A percentile compares a stretch with the other conserved stretches of the same genome.
These are phyloP conservation scores for Cryptococcus sp. DNA, from an alignment of 1,284 basidiomycete species.

Conservation along the genomic window DNA sequence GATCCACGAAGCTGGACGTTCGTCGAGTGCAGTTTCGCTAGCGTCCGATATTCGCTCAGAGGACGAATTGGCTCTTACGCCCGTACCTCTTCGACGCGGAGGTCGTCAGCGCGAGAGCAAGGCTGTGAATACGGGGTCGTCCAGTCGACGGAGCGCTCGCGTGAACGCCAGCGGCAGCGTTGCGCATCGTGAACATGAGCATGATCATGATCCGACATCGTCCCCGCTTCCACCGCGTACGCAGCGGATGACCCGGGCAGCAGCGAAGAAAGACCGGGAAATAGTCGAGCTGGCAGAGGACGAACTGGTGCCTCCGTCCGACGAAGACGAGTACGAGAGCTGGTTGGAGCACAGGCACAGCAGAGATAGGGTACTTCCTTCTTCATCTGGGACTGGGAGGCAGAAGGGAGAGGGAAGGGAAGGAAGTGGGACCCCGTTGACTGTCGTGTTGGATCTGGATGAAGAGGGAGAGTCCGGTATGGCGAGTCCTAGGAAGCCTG, in stretches of 20 bases:
- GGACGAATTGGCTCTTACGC: no score
- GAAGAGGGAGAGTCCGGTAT: neutral
- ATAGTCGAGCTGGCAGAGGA: constrained; percentile 5
- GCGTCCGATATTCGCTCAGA: no score
- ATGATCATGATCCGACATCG: neutral
- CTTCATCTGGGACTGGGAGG: neutral
- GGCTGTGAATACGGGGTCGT: no score
- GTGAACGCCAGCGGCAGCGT: no score
- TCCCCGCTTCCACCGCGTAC: neutral
- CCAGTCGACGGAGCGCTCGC: no score
- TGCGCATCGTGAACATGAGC: no score
- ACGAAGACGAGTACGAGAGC: constrained; percentile 46
- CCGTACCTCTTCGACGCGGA: no score
- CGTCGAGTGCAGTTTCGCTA: no score
- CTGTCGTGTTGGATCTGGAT: neutral
- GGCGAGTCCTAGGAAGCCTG: constrained; percentile 13
- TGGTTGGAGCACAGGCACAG: constrained; percentile 28
- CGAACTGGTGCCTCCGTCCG: constrained; percentile 44
- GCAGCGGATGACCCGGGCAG: neutral
- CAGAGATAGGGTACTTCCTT: neutral
- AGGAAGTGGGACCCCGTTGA: neutral
- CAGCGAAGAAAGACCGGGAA: neutral
- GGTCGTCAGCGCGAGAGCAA: no score
- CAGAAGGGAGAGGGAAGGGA: neutral
- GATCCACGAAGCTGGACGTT: no score